Evolutionary conservation across 2,329 filamentous ascomycete genomes (phyloP), one percentile per base, ranked within the genome.

Genomic region (Elsinoe necatrix): DNA sequence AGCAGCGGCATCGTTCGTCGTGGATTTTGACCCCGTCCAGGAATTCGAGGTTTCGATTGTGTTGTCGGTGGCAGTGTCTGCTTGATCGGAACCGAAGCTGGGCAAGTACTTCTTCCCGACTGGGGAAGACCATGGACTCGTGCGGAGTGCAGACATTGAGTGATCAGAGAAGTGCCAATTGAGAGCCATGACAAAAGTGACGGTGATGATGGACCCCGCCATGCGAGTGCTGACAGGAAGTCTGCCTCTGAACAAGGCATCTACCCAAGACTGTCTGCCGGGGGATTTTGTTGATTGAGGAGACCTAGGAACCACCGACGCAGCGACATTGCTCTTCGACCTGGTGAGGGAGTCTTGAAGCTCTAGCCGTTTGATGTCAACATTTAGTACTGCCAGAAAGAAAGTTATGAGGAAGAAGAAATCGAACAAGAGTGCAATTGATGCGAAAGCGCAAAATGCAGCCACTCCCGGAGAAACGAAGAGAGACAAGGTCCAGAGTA

Each of bases 371-470:
- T 84, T 80, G 8, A 92, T 86, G 67, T 92, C 87, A 42, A 92
- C 83, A 64, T 86, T 90, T 21, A 92, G 74, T 11, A 92, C 86
- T 1, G 87, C 82, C 2, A 90, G 75, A 65, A 92, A 91, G 71
- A 90, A 91, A 0, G 87, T 91, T 6, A 88, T 79, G 20, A 90
- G 76, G 64, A 87, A 90, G 64, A 90, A 83, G 60, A 87, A 86
- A 68, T 92, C 87, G 63, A 91, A 85, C 0, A 86, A 71, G 12
- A 89, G 80, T 0, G 87, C 88, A 54, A 91, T 80, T 1, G 84
- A 84, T 2, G 85, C 83, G 67, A 91, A 92, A 1, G 80, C 80
- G 69, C 87, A 91, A 63, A 91, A 90, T 0, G 84, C 85, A 0
- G 83, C 80, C 2, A 90, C 84, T 48, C 85, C 85, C 0, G 85